Conservation (phyloP, 192 early-diverging fungal genomes). For the Rhizophagus prolifer region DNA sequence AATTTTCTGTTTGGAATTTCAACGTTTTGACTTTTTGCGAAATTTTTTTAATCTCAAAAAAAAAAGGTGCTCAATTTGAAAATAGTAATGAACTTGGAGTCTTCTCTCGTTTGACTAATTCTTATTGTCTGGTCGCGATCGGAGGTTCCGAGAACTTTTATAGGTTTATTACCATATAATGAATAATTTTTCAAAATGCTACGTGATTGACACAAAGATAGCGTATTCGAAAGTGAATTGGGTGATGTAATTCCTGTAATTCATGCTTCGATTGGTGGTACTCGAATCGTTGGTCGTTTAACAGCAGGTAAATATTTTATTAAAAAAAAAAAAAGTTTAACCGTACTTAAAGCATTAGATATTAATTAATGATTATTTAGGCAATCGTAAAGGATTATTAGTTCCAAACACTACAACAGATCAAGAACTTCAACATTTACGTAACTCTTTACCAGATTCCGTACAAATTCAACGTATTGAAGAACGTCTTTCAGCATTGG, state of each 20-base stretch:
- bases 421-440: slow-evolving; percentile 95
- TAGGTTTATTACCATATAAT: slow-evolving; percentile 54
- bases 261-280: slow-evolving; percentile 96
- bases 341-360: no score
- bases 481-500: slow-evolving; percentile 94
- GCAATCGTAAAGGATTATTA: slow-evolving; percentile 92
- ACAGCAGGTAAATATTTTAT: slow-evolving; percentile 49
- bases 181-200: neutral
- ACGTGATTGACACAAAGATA: slow-evolving; percentile 31
- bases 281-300: slow-evolving; percentile 93
- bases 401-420: slow-evolving; percentile 96
- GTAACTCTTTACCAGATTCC: slow-evolving; percentile 92
- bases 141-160: slow-evolving; percentile 99
- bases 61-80: slow-evolving; percentile 90
- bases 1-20: neutral
- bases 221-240: slow-evolving; percentile 94
- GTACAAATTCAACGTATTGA: slow-evolving; percentile 96
- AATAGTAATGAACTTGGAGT: slow-evolving; percentile 99
- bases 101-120: slow-evolving; percentile 96
- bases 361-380: slow-evolving; percentile 31
- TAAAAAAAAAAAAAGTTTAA: neutral
- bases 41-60: neutral
- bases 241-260: slow-evolving; percentile 94
- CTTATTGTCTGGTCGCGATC: slow-evolving; percentile 94
- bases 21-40: neutral